Percentiles rank a stretch among this genome's conserved stretches.
Conservation (phyloP, 768 basidiomycete genomes). For the Auriscalpium vulgare region DNA sequence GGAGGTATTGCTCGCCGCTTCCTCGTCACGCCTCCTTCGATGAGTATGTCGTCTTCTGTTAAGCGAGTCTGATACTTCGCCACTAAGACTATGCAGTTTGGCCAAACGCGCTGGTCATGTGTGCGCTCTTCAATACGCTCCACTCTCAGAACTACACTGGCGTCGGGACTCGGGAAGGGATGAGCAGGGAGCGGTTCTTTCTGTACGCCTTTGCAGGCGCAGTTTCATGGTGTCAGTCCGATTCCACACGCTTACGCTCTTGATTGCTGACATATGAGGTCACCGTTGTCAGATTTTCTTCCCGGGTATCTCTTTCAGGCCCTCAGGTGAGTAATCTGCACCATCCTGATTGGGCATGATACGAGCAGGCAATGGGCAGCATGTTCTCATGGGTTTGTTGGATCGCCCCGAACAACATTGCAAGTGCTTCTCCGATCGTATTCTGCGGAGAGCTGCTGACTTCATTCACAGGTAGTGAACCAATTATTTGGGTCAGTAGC, state of each 20-base stretch:
- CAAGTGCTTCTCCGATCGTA: background rate
- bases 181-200: constrained; percentile 74
- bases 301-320: constrained; percentile 35
- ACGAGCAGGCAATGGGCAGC: background rate
- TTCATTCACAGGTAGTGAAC: constrained; percentile 21
- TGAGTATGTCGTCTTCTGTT: constrained; percentile 27
- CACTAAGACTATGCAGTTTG: constrained; percentile 35
- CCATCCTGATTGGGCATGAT: constrained; percentile 21
- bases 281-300: constrained; percentile 27
- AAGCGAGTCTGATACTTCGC: background rate
- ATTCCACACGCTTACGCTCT: constrained; percentile 22
- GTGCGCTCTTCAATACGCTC: constrained; percentile 67
- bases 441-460: background rate
- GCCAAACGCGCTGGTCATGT: constrained; percentile 65
- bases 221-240: constrained; percentile 44
- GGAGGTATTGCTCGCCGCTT: constrained; percentile 70
- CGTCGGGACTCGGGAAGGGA: constrained; percentile 48
- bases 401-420: constrained; percentile 34
- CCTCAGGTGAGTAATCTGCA: background rate
- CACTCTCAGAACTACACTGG: constrained; percentile 63
- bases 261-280: constrained; percentile 2
- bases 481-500: constrained; percentile 48
- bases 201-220: constrained; percentile 49
- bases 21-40: constrained; percentile 47
- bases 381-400: constrained; percentile 36